Conservation (phyloP, 1,139 yeast species). For the Groenewaldozyma sp. region DNA sequence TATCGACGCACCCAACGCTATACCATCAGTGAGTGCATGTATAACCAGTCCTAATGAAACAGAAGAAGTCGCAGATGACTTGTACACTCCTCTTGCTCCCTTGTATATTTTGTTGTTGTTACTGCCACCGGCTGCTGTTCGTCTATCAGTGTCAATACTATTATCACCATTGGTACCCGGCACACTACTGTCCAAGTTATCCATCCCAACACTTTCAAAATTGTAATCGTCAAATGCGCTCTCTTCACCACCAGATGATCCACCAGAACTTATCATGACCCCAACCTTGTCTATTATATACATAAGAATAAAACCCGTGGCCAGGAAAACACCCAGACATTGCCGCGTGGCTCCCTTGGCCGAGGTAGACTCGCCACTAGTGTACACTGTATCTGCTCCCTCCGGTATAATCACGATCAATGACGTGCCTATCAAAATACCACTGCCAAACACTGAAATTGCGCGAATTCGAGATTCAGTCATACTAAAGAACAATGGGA, state of each 20-base stretch:
- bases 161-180: constrained; percentile 2
- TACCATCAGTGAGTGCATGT: constrained; percentile 66
- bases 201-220: not conserved
- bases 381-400: constrained; percentile 45
- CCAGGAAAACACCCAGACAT: constrained; percentile 32
- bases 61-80: constrained; percentile 8
- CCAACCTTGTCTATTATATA: constrained; percentile 38
- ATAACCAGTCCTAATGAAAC: constrained; percentile 54
- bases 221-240: no score
- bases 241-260: not conserved
- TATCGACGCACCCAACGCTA: constrained; percentile 61
- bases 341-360: constrained; percentile 9
- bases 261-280: constrained; percentile 3
- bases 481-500: constrained; percentile 31
- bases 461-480: constrained; percentile 25
- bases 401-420: constrained; percentile 62
- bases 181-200: not conserved
- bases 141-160: no score
- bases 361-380: constrained; percentile 15
- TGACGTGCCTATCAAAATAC: constrained; percentile 56
- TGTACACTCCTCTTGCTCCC: not conserved
- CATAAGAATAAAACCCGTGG: constrained; percentile 47
- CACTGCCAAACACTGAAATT: constrained; percentile 48
- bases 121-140: not conserved
- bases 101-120: constrained; percentile 1